Percentiles rank a stretch among this genome's conserved stretches.
These are phyloP conservation scores for Penicillium tannophilum DNA, from an alignment of 495 filamentous ascomycete species.

Conservation along the genomic window DNA sequence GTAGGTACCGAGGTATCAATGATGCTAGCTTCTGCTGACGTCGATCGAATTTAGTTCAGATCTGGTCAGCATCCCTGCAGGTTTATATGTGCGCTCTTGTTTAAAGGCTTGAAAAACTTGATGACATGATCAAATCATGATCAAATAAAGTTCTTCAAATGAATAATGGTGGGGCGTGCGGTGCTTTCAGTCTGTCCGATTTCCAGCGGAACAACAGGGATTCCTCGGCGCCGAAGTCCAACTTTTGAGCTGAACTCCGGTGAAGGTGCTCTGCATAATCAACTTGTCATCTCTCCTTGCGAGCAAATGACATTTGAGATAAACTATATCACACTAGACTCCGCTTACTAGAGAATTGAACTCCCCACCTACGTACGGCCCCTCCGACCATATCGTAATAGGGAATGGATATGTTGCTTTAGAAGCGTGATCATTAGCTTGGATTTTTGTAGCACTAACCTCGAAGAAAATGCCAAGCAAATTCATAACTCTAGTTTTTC, in stretches of 20 bases:
- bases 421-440: not conserved
- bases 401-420: not conserved
- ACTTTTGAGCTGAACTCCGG: not conserved
- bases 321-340: not conserved
- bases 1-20: not conserved
- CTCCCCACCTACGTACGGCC: too few relatives aligned
- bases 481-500: too few relatives aligned
- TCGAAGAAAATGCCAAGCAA: constrained; percentile 1
- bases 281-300: not conserved
- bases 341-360: not conserved
- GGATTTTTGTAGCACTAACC: not conserved
- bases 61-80: not conserved
- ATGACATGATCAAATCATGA: not conserved
- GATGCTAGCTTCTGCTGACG: too few relatives aligned
- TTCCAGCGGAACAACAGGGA: constrained; percentile 8
- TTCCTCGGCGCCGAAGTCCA: not conserved
- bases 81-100: too few relatives aligned
- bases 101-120: too few relatives aligned
- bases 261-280: not conserved
- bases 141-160: constrained; percentile 3
- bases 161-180: constrained; percentile 6
- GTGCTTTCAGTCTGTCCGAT: constrained; percentile 16
- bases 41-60: not conserved
- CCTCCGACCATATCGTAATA: not conserved
- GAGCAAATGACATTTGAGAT: not conserved